These are phyloP conservation scores for Phytophthora litchii DNA, from an alignment of 352 stramenopile species.

Conservation along the genomic window DNA sequence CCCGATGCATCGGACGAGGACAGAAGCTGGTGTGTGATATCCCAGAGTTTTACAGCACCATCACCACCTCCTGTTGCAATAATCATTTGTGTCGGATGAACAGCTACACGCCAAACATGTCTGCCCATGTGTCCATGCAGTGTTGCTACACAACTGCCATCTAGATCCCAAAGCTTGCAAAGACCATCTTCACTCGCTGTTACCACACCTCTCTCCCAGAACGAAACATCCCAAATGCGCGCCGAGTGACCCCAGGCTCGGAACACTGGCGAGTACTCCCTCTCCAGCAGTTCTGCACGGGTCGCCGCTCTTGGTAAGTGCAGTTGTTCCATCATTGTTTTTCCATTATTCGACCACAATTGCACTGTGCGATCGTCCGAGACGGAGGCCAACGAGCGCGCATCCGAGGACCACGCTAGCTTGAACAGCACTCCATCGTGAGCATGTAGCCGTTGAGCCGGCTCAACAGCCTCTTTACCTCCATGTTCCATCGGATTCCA, in stretches of 20 bases:
- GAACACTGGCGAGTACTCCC: slow-evolving; percentile 57
- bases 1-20: slow-evolving; percentile 34
- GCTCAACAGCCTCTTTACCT: slow-evolving; percentile 29
- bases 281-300: slow-evolving; percentile 26
- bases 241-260: slow-evolving; percentile 82
- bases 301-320: slow-evolving; percentile 2
- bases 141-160: slow-evolving; percentile 70
- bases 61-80: slow-evolving; percentile 80
- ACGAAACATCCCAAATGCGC: slow-evolving; percentile 87
- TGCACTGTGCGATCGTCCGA: slow-evolving; percentile 88
- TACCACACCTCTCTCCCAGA: slow-evolving; percentile 49
- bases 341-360: slow-evolving; percentile 65
- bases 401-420: slow-evolving; percentile 75
- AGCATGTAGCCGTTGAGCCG: slow-evolving; percentile 69
- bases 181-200: slow-evolving; percentile 83
- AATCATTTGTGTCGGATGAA: slow-evolving; percentile 56
- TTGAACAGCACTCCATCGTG: slow-evolving; percentile 90
- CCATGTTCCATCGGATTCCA: slow-evolving; percentile 57
- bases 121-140: slow-evolving; percentile 77
- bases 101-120: slow-evolving; percentile 78
- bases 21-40: slow-evolving; percentile 60
- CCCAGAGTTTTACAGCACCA: slow-evolving; percentile 81
- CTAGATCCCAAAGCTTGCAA: slow-evolving; percentile 72
- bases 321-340: slow-evolving; percentile 17
- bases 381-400: slow-evolving; percentile 72